Percentiles rank a stretch among this genome's conserved stretches.
phyloP scores from a whole-genome alignment of 768 basidiomycete species.

The Lanmaoa rubissima region DNA sequence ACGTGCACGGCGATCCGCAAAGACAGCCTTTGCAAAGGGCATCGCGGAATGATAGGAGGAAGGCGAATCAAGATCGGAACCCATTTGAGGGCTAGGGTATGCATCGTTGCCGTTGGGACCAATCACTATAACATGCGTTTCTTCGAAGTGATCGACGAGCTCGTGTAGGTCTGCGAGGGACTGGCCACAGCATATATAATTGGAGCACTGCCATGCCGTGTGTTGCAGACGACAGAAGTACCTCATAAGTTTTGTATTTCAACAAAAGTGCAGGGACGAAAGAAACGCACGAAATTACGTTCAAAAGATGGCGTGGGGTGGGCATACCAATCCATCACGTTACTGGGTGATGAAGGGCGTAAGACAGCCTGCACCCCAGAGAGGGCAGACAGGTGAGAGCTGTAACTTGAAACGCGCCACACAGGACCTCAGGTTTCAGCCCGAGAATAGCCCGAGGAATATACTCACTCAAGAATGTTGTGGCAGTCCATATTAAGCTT shows the following conservation, averaged over 20 bases:
- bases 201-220: slow-evolving; percentile 32
- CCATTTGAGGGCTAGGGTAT: slow-evolving; percentile 23
- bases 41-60: neutral
- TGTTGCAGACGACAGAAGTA: neutral
- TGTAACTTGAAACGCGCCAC: neutral
- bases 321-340: slow-evolving; percentile 6
- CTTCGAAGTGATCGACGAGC: slow-evolving; percentile 52
- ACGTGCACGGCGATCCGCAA: slow-evolving; percentile 1
- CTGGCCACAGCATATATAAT: slow-evolving; percentile 50
- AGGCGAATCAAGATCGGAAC: slow-evolving; percentile 2
- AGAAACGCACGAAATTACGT: slow-evolving; percentile 22
- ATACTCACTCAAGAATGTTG: neutral
- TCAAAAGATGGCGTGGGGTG: slow-evolving; percentile 11
- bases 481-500: neutral
- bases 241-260: neutral
- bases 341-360: slow-evolving; percentile 11
- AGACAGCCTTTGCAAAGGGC: neutral
- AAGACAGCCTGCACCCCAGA: neutral
- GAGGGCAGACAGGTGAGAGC: neutral
- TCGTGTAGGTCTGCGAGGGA: slow-evolving; percentile 47
- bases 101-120: slow-evolving; percentile 32
- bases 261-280: neutral
- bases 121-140: slow-evolving; percentile 37
- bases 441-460: neutral
- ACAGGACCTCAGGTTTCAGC: neutral